phyloP scores from a whole-genome alignment of 257 asterid species.

The Apocynum venetum region DNA sequence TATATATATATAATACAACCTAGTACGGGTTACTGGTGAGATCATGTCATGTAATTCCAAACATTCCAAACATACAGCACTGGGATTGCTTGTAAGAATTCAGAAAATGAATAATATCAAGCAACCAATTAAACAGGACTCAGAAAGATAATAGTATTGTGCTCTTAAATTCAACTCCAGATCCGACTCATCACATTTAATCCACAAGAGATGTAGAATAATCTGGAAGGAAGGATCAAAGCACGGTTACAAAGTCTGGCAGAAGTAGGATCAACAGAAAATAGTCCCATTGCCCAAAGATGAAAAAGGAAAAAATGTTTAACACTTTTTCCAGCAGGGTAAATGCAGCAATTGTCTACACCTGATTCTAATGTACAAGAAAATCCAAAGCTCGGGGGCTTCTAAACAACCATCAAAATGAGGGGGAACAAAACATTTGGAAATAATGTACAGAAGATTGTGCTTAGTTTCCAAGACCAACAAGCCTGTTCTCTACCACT shows the following conservation, averaged over 20 bases:
- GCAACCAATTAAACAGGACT: no score
- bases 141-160: no score
- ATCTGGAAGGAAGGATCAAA: background rate
- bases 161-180: no score
- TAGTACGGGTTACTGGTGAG: no score
- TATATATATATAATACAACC: no score
- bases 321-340: background rate
- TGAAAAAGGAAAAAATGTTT: background rate
- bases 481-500: background rate
- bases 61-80: no score
- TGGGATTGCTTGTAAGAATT: no score
- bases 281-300: background rate
- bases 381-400: conserved; percentile 17
- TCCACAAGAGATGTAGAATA: background rate
- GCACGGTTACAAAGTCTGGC: no score
- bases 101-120: no score
- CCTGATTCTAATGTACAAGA: conserved; percentile 23
- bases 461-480: conserved; percentile 5
- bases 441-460: conserved; percentile 16
- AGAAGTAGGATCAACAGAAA: background rate
- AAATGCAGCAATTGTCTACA: conserved; percentile 11
- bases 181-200: no score
- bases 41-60: no score
- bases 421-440: conserved; percentile 2
- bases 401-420: conserved; percentile 10